A percentile compares a stretch with the other conserved stretches of the same genome.
These are phyloP conservation scores for Stereocaulon alpinum DNA, from an alignment of 495 filamentous ascomycete genomes.

Conservation along the genomic window DNA sequence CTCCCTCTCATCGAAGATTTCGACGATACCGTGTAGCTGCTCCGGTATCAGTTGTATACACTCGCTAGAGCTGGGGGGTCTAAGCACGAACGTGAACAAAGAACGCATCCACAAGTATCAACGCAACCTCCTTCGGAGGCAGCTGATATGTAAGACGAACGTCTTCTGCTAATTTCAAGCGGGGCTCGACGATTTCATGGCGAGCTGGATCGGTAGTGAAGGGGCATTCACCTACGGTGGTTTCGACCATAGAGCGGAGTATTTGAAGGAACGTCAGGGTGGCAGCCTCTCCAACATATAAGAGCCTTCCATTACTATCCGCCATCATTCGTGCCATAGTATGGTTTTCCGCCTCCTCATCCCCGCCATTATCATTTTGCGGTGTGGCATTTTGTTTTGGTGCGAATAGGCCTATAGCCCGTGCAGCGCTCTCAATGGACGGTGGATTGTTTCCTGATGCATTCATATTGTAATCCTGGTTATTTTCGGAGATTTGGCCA, in stretches of 20 bases:
- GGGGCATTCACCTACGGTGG: slow-evolving; percentile 49
- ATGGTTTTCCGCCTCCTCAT: slow-evolving; percentile 50
- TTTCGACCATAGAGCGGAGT: slow-evolving; percentile 62
- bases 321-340: slow-evolving; percentile 48
- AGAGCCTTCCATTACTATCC: slow-evolving; percentile 45
- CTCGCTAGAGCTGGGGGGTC: too few relatives aligned
- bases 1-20: slow-evolving; percentile 40
- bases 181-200: slow-evolving; percentile 57
- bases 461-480: not conserved
- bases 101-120: slow-evolving; percentile 46
- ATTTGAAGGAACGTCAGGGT: slow-evolving; percentile 62
- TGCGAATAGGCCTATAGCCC: not conserved
- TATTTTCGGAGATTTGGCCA: not conserved
- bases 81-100: slow-evolving; percentile 44
- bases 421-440: not conserved
- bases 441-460: not conserved
- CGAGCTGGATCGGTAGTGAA: slow-evolving; percentile 62
- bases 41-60: not conserved
- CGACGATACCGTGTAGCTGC: slow-evolving; percentile 47
- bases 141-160: slow-evolving; percentile 38
- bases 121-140: slow-evolving; percentile 43
- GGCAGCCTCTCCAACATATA: slow-evolving; percentile 65
- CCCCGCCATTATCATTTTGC: slow-evolving; percentile 35
- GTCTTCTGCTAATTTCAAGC: slow-evolving; percentile 38
- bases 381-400: slow-evolving; percentile 1